Evolutionary conservation across 2,329 filamentous ascomycete genomes (phyloP).

Genomic region (Fusarium subglutinans): DNA sequence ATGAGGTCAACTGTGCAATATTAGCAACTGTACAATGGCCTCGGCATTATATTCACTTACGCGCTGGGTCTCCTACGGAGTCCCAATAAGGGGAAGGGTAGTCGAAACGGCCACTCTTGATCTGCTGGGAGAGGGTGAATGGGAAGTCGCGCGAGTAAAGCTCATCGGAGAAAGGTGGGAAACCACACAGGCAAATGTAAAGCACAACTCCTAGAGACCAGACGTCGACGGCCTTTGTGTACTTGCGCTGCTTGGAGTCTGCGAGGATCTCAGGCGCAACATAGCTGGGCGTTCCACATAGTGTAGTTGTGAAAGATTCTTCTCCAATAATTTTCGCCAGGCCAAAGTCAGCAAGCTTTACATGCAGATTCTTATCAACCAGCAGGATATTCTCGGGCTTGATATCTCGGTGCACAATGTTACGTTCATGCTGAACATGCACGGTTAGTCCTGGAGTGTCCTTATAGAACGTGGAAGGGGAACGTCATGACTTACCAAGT

Average conservation of each 20-base stretch:
- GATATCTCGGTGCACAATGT: slow-evolving; percentile 97
- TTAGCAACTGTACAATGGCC: background rate
- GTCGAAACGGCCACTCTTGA: slow-evolving; percentile 87
- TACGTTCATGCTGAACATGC: slow-evolving; percentile 81
- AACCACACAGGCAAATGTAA: slow-evolving; percentile 96
- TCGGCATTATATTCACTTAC: slow-evolving; percentile 50
- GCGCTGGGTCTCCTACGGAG: slow-evolving; percentile 71
- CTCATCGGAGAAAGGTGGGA: slow-evolving; percentile 97
- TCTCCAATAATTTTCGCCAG: slow-evolving; percentile 98
- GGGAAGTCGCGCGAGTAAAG: slow-evolving; percentile 83
- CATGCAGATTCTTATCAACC: slow-evolving; percentile 81
- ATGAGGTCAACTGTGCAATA: slow-evolving; percentile 77
- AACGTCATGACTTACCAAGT: slow-evolving; percentile 73
- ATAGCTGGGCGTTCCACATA: slow-evolving; percentile 97
- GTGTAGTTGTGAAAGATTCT: slow-evolving; percentile 94
- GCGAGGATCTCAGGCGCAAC: slow-evolving; percentile 95
- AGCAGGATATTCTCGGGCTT: slow-evolving; percentile 97
- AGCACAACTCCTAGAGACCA: slow-evolving; percentile 98
- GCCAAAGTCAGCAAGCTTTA: slow-evolving; percentile 96
- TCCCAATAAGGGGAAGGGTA: slow-evolving; percentile 95
- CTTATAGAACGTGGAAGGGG: background rate
- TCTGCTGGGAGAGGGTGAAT: slow-evolving; percentile 89
- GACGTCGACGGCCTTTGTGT: slow-evolving; percentile 93
- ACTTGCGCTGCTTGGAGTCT: slow-evolving; percentile 81
- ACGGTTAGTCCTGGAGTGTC: slow-evolving; percentile 1